A percentile compares a stretch with the other conserved stretches of the same genome.
Evolutionary conservation across 2,329 filamentous ascomycete genomes (phyloP).

Genomic region (Talaromyces sp.): DNA sequence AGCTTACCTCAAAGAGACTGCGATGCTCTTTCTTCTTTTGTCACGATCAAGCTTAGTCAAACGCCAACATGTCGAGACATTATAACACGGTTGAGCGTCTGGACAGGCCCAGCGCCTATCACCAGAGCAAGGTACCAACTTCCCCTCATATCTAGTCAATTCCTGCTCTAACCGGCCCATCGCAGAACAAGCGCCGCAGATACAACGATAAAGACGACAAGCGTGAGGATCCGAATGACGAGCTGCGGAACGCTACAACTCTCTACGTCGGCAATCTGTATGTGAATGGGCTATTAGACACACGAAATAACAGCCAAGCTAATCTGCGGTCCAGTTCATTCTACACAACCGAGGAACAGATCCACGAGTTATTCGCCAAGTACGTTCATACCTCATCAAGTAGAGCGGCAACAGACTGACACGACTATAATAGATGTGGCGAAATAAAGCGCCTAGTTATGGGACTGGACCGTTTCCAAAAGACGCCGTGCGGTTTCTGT

Average conservation of each 20-base stretch:
- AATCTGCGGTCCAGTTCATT: conserved; percentile 63
- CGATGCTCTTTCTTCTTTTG: background rate
- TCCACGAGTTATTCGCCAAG: conserved; percentile 94
- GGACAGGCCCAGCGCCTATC: conserved; percentile 94
- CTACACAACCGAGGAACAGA: conserved; percentile 98
- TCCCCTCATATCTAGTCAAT: background rate
- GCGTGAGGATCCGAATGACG: conserved; percentile 67
- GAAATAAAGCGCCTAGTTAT: conserved; percentile 98
- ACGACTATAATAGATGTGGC: conserved; percentile 58
- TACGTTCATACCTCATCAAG: conserved; percentile 35
- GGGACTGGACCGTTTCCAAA: conserved; percentile 94
- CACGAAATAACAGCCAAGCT: background rate
- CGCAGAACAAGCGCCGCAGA: conserved; percentile 68
- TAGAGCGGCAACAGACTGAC: background rate
- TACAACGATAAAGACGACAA: conserved; percentile 49
- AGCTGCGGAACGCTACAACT: conserved; percentile 81
- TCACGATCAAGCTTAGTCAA: background rate
- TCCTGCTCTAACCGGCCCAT: conserved; percentile 15
- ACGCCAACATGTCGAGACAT: conserved; percentile 26
- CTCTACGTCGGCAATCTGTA: conserved; percentile 97
- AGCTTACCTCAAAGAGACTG: background rate
- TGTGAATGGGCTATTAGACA: conserved; percentile 29
- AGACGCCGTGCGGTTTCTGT: conserved; percentile 98
- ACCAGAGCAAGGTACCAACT: conserved; percentile 67
- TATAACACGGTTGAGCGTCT: conserved; percentile 76